These are phyloP conservation scores for Populus hybrid DNA, from an alignment of 441 rosid species.

Conservation along the genomic window DNA sequence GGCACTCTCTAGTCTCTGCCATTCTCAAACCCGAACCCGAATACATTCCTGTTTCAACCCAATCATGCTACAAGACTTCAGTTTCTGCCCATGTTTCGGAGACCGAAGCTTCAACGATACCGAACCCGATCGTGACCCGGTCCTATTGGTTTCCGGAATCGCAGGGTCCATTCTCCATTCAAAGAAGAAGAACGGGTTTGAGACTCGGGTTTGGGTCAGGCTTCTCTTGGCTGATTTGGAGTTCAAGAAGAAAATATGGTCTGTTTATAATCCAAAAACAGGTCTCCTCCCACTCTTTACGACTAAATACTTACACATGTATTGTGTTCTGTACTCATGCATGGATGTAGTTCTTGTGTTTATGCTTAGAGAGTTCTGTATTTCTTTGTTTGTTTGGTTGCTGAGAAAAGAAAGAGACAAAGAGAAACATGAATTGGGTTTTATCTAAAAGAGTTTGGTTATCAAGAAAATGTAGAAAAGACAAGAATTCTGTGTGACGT, in stretches of 20 bases:
- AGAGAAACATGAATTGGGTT: no score
- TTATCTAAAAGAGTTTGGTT: no score
- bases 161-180: constrained; percentile 84
- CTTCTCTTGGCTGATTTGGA: constrained; percentile 71
- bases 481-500: no score
- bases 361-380: no score
- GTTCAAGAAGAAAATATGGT: constrained; percentile 76
- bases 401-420: no score
- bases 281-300: constrained; percentile 29
- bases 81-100: constrained; percentile 55
- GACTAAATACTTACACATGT: no score
- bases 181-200: constrained; percentile 43
- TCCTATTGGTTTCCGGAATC: constrained; percentile 69
- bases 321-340: no score
- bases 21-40: background rate
- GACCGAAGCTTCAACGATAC: constrained; percentile 20
- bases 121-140: constrained; percentile 49
- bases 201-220: constrained; percentile 83
- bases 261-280: constrained; percentile 67
- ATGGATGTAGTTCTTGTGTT: no score
- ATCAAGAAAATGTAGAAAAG: no score
- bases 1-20: background rate
- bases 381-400: no score
- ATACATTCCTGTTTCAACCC: background rate
- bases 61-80: constrained; percentile 24